Evolutionary conservation across 768 basidiomycete species (phyloP).

Genomic region (Termitomyces heimii): DNA sequence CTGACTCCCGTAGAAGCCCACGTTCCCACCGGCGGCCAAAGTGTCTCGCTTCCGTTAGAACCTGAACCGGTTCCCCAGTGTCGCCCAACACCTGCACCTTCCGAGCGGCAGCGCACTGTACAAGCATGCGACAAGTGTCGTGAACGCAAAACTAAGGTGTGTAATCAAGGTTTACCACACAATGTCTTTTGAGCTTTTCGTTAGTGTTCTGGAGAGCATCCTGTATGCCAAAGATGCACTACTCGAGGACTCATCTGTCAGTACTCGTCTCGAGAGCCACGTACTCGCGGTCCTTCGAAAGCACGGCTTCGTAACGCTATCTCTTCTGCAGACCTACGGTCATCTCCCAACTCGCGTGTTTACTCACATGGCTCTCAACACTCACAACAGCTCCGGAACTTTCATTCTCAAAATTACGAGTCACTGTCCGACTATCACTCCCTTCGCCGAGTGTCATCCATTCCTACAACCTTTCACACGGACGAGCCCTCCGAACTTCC

Average conservation of each 20-base stretch:
- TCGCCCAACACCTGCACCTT: constrained; percentile 13
- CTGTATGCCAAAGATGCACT: constrained; percentile 45
- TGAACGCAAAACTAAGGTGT: constrained; percentile 52
- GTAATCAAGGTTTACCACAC: background rate
- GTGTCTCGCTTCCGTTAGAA: constrained; percentile 11
- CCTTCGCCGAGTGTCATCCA: constrained; percentile 13
- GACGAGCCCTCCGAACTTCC: constrained; percentile 1
- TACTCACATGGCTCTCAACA: constrained; percentile 8
- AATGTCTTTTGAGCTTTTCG: background rate
- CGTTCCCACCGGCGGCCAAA: constrained; percentile 5
- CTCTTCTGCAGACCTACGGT: constrained; percentile 17
- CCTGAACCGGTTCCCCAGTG: constrained; percentile 9
- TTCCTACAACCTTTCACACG: constrained; percentile 8
- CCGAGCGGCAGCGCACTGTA: constrained; percentile 36
- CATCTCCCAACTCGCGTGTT: constrained; percentile 6
- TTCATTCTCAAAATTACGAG: constrained; percentile 4
- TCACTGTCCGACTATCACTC: constrained; percentile 3
- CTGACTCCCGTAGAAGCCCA: constrained; percentile 5
- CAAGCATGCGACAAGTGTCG: constrained; percentile 56
- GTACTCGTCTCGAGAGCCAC: constrained; percentile 36
- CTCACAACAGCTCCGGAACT: constrained; percentile 1
- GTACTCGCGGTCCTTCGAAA: constrained; percentile 25
- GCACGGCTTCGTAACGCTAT: constrained; percentile 22
- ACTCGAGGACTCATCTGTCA: constrained; percentile 45
- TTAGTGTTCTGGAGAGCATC: constrained; percentile 55